Evolutionary conservation across 2,329 filamentous ascomycete genomes (phyloP).

Genomic region (Albophoma yamanashiensis): DNA sequence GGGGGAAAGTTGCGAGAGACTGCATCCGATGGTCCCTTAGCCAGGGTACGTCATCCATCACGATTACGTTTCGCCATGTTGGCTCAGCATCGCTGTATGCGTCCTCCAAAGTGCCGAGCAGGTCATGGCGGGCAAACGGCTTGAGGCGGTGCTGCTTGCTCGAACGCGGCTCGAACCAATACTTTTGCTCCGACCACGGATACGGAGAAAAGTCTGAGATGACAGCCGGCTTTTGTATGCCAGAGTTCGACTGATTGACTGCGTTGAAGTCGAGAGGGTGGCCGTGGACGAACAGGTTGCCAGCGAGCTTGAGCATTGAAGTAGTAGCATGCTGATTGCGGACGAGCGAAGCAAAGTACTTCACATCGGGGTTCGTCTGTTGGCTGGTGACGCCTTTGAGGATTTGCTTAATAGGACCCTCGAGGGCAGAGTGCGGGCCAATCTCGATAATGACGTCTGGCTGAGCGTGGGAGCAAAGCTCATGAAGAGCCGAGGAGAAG

Average conservation of each 20-base stretch:
- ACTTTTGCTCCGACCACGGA: slow-evolving; percentile 34
- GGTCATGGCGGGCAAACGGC: slow-evolving; percentile 28
- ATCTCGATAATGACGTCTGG: slow-evolving; percentile 28
- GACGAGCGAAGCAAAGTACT: slow-evolving; percentile 35
- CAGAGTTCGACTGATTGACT: slow-evolving; percentile 28
- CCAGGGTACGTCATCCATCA: slow-evolving; percentile 42
- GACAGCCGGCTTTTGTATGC: slow-evolving; percentile 11
- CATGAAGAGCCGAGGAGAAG: slow-evolving; percentile 25
- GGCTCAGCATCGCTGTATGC: slow-evolving; percentile 33
- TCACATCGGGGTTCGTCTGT: slow-evolving; percentile 25
- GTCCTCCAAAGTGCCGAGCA: slow-evolving; percentile 33
- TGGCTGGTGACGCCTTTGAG: slow-evolving; percentile 29
- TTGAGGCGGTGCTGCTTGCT: slow-evolving; percentile 30
- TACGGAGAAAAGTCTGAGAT: slow-evolving; percentile 35
- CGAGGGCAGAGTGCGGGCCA: slow-evolving; percentile 37
- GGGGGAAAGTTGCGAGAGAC: slow-evolving; percentile 42
- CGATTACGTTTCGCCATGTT: slow-evolving; percentile 37
- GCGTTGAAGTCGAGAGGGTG: slow-evolving; percentile 29
- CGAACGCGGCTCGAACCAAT: slow-evolving; percentile 37
- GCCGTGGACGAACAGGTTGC: slow-evolving; percentile 34
- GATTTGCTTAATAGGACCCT: slow-evolving; percentile 40
- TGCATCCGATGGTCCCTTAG: slow-evolving; percentile 48
- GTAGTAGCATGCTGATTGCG: slow-evolving; percentile 40
- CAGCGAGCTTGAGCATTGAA: slow-evolving; percentile 31
- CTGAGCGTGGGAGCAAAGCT: slow-evolving; percentile 18